A percentile compares a stretch with the other conserved stretches of the same genome.
phyloP scores from a whole-genome alignment of 345 rosid species.

The Pugionium dolabratum region DNA sequence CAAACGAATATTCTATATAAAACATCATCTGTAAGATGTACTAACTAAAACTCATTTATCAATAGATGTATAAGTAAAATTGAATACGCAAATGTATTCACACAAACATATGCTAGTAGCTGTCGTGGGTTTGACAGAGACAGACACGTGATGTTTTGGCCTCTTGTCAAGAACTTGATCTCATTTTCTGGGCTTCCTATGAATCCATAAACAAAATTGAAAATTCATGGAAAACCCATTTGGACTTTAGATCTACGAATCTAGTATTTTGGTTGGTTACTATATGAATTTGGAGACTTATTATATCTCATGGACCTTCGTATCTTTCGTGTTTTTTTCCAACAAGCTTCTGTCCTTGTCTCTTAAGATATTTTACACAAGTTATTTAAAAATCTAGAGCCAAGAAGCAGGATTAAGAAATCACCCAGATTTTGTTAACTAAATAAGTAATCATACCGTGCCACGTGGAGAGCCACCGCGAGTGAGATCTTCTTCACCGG shows the following conservation, averaged over 20 bases:
- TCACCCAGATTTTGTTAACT: no score
- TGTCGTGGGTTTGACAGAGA: constrained; percentile 29
- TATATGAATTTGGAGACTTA: neutral
- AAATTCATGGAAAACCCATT: neutral
- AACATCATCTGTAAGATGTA: neutral
- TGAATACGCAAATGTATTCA: constrained; percentile 20
- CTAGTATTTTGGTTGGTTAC: neutral
- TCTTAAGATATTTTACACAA: neutral
- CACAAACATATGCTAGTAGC: constrained; percentile 16
- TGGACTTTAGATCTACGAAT: neutral
- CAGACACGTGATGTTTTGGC: constrained; percentile 34
- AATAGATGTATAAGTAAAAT: constrained; percentile 5
- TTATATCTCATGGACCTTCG: constrained; percentile 26
- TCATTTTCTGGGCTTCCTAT: constrained; percentile 22
- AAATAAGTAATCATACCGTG: no score
- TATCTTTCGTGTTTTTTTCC: constrained; percentile 18
- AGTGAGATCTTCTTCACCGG: no score
- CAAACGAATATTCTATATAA: constrained; percentile 22
- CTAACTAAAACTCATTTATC: neutral
- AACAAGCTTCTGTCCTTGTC: constrained; percentile 13
- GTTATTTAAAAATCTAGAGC: no score
- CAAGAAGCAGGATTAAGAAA: no score
- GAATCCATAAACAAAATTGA: neutral
- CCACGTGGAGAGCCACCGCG: no score
- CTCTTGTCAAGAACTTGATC: constrained; percentile 34